phyloP scores from a whole-genome alignment of 192 early-diverging fungal genomes.

The Thamnidium elegans region DNA sequence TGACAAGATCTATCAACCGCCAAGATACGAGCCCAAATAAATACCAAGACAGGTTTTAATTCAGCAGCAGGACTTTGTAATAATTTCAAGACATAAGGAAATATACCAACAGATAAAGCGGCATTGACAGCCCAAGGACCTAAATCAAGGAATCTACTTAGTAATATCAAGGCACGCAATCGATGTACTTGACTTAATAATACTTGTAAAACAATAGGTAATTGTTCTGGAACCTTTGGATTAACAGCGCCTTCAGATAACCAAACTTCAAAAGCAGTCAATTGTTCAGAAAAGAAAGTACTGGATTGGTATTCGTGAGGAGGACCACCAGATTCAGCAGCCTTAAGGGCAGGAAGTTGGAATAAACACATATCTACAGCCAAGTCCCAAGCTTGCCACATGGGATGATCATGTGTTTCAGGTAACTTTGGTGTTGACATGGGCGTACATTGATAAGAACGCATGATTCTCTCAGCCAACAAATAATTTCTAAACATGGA shows the following conservation, averaged over 20 bases:
- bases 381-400: constrained; percentile 95
- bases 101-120: constrained; percentile 92
- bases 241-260: constrained; percentile 79
- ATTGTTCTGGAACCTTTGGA: constrained; percentile 81
- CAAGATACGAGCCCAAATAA: constrained; percentile 96
- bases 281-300: constrained; percentile 93
- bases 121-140: constrained; percentile 93
- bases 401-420: constrained; percentile 88
- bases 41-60: constrained; percentile 89
- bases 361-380: constrained; percentile 91
- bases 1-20: constrained; percentile 90
- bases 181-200: constrained; percentile 93
- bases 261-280: constrained; percentile 98
- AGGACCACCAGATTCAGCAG: constrained; percentile 34
- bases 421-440: constrained; percentile 84
- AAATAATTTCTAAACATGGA: constrained; percentile 95
- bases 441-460: constrained; percentile 90
- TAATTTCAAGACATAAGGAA: constrained; percentile 95
- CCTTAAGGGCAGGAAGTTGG: constrained; percentile 82
- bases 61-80: constrained; percentile 90
- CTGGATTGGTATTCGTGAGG: constrained; percentile 71
- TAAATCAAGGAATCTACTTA: constrained; percentile 89
- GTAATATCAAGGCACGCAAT: constrained; percentile 83
- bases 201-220: constrained; percentile 96
- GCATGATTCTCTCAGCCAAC: constrained; percentile 93